These are phyloP conservation scores for Torulaspora indica DNA, from an alignment of 805 yeast genomes.

Conservation along the genomic window DNA sequence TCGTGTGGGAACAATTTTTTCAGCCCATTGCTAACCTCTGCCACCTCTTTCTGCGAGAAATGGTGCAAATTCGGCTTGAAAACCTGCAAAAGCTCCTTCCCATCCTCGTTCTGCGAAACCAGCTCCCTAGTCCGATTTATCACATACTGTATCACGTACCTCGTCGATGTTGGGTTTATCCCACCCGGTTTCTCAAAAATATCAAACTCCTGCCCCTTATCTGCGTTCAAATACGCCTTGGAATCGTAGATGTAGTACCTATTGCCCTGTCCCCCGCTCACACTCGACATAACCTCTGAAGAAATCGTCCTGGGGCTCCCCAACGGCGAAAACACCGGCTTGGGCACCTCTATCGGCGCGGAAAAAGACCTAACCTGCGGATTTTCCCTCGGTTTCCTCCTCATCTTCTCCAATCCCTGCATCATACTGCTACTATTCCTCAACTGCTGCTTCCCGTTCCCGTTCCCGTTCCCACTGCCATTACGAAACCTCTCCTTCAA, in stretches of 20 bases:
- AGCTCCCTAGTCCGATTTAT: constrained; percentile 31
- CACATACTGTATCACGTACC: constrained; percentile 36
- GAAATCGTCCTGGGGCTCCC: constrained; percentile 7
- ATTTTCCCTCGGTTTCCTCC: constrained; percentile 4
- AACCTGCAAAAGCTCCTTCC: constrained; percentile 30
- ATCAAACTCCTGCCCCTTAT: constrained; percentile 12
- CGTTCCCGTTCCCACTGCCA: neutral
- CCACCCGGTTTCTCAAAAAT: constrained; percentile 21
- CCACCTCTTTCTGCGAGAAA: constrained; percentile 33
- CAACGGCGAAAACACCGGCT: constrained; percentile 7
- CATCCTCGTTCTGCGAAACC: constrained; percentile 18
- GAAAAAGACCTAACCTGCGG: constrained; percentile 9
- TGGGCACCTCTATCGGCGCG: constrained; percentile 13
- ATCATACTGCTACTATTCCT: constrained; percentile 14
- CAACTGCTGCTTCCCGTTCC: constrained; percentile 1
- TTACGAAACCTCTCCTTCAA: constrained; percentile 13
- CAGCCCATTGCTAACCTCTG: constrained; percentile 27
- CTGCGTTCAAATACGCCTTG: constrained; percentile 22
- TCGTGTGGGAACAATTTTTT: constrained; percentile 36
- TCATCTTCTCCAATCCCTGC: constrained; percentile 12
- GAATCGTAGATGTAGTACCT: constrained; percentile 36
- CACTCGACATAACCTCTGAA: constrained; percentile 8
- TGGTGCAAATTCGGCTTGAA: constrained; percentile 38
- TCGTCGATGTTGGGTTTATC: constrained; percentile 34
- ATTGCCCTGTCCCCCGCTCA: constrained; percentile 11